Evolutionary conservation across 495 filamentous ascomycete genomes (phyloP).

Genomic region (Melanomma pulvis-pyrius): DNA sequence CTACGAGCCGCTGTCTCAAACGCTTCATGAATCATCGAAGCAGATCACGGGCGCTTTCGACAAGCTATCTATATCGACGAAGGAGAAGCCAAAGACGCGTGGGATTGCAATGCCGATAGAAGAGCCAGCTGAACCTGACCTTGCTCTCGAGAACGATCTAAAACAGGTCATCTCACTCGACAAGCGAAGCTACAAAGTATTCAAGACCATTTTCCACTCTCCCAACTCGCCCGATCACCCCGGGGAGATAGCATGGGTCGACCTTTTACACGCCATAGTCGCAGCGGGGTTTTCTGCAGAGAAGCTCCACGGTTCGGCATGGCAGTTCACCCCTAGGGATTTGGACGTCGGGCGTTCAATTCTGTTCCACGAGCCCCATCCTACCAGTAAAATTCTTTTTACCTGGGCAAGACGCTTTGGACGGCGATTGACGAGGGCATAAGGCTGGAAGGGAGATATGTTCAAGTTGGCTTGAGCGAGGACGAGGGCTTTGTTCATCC

Average conservation of each 20-base stretch:
- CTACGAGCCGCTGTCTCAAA: not conserved
- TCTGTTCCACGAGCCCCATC: slow-evolving; percentile 59
- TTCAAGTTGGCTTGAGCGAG: slow-evolving; percentile 31
- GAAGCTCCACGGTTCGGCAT: slow-evolving; percentile 58
- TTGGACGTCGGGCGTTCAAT: slow-evolving; percentile 50
- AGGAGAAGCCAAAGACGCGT: slow-evolving; percentile 50
- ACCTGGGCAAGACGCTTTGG: slow-evolving; percentile 46
- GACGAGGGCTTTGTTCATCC: too few species aligned
- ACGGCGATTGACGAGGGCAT: slow-evolving; percentile 50
- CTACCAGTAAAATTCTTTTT: slow-evolving; percentile 51
- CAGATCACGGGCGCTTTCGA: slow-evolving; percentile 14
- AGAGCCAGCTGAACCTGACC: not conserved
- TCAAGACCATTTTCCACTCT: slow-evolving; percentile 50
- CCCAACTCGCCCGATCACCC: slow-evolving; percentile 32
- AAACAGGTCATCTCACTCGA: not conserved
- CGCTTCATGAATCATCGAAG: not conserved
- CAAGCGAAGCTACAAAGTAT: slow-evolving; percentile 45
- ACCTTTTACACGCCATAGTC: slow-evolving; percentile 56
- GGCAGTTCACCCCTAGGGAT: slow-evolving; percentile 50
- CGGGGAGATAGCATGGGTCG: slow-evolving; percentile 54
- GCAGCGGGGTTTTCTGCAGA: slow-evolving; percentile 49
- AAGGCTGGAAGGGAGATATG: slow-evolving; percentile 49
- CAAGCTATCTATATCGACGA: not conserved
- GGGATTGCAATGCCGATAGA: slow-evolving; percentile 31
- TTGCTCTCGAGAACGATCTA: not conserved